phyloP scores from a whole-genome alignment of 768 basidiomycete genomes.

The Thelephora aurantiotincta region DNA sequence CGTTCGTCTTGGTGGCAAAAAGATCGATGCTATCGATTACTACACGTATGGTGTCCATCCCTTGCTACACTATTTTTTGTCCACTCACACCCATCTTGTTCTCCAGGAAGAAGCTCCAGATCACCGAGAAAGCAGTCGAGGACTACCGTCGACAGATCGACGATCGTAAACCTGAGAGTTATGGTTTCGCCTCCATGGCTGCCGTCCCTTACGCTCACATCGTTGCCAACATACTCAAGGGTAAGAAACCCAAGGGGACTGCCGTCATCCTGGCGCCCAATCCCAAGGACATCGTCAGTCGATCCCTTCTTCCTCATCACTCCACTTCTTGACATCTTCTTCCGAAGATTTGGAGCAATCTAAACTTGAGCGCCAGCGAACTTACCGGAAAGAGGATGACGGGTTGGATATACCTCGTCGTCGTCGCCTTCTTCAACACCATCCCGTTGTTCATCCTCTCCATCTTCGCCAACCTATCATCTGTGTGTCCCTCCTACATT shows the following conservation, averaged over 20 bases:
- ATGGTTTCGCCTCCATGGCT: constrained; percentile 87
- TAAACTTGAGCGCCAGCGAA: constrained; percentile 59
- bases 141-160: constrained; percentile 61
- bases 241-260: constrained; percentile 63
- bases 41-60: constrained; percentile 51
- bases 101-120: constrained; percentile 28
- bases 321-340: background rate
- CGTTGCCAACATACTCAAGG: constrained; percentile 55
- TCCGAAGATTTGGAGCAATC: constrained; percentile 76
- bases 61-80: background rate
- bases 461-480: constrained; percentile 77
- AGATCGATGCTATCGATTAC: constrained; percentile 86
- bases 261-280: constrained; percentile 67
- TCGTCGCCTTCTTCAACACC: constrained; percentile 91
- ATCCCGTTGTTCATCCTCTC: constrained; percentile 86
- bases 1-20: constrained; percentile 66
- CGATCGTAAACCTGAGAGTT: constrained; percentile 69
- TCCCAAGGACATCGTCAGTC: constrained; percentile 72
- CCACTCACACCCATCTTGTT: constrained; percentile 1
- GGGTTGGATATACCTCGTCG: constrained; percentile 66
- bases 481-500: constrained; percentile 30
- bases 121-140: constrained; percentile 63
- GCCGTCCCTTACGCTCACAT: constrained; percentile 80
- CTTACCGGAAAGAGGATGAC: constrained; percentile 49
- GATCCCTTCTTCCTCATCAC: background rate